These are phyloP conservation scores for Sphaceloma murrayae DNA, from an alignment of 2,329 filamentous ascomycete species.

Conservation along the genomic window DNA sequence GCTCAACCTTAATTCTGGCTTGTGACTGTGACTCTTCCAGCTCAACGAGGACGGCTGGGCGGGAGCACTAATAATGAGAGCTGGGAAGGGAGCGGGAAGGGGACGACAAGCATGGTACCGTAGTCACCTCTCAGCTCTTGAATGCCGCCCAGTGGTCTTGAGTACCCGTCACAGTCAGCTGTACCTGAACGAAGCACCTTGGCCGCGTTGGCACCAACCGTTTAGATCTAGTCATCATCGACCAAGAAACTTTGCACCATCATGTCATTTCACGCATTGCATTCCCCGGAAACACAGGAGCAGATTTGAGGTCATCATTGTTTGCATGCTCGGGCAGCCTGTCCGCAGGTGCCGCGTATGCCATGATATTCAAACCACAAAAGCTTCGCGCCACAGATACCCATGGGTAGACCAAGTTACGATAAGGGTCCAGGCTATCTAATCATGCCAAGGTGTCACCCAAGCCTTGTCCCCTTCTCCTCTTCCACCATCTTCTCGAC, in stretches of 20 bases:
- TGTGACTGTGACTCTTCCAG: neutral
- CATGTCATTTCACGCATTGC: no score
- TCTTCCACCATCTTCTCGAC: slow-evolving; percentile 17
- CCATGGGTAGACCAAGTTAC: no score
- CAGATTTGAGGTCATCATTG: no score
- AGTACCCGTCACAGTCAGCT: neutral
- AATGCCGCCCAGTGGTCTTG: neutral
- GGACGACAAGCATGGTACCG: neutral
- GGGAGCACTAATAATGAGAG: neutral
- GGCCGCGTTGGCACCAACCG: neutral
- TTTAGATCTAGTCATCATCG: neutral
- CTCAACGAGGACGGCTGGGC: neutral
- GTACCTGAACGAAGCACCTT: neutral
- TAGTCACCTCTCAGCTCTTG: neutral
- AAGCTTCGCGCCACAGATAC: no score
- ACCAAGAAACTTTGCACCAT: no score
- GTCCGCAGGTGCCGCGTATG: no score
- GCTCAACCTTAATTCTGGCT: neutral
- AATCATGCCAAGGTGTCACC: no score
- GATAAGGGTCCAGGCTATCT: no score
- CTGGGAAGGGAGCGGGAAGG: neutral
- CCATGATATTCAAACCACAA: no score
- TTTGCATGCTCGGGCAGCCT: no score
- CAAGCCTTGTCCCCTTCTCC: slow-evolving; percentile 3
- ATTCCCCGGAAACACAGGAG: no score